Evolutionary conservation across 768 basidiomycete genomes (phyloP), one percentile per base, ranked within the genome.

Genomic region (Boletus barrowsii): DNA sequence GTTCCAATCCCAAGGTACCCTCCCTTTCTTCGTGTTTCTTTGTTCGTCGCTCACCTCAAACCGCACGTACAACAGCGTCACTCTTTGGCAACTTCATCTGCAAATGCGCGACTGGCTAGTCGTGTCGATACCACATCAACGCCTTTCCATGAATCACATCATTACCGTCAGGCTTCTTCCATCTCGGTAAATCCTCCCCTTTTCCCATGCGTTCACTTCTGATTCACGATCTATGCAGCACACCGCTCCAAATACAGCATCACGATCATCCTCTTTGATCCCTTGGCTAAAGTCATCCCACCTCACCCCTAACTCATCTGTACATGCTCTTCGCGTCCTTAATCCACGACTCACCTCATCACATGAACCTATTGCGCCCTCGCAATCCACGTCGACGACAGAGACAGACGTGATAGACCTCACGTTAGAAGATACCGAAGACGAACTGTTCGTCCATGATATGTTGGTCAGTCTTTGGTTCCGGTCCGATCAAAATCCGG

Each of bases 371-470:
- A 15, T 15, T 37, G 15, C 10, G 15, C 26, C 14, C 17, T 48
- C n/a, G 13, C 50, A 33, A 35, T 22, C 42, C 33, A 17, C 44
- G 26, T 47, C 46, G 3, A 43, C 32, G 30, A 40, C 18, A 5
- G 26, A 58, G 2, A 51, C 57, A 11, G 60, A 61, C 1, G 46
- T 60, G 5, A 67, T 62, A 51, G 61, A 66, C 51, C 66, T 61
- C 54, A 66, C 59, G 37, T 32, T 47, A 18, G 57, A 53, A 22
- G 63, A 70, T 61, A 62, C 62, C 26, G 55, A 66, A 24, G 65
- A 65, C 10, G 68, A 60, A 42, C 36, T 51, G 3, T 26, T 30
- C 5, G 37, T 57, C 20, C 20, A 43, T 1, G 45, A 54, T 5
- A 26, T 56, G 33, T 41, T 58, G 55, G 68, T 68, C 17, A 59